Base-by-base conservation (phyloP, 805 yeast genomes). In the Metschnikowia santaceciliae region DNA sequence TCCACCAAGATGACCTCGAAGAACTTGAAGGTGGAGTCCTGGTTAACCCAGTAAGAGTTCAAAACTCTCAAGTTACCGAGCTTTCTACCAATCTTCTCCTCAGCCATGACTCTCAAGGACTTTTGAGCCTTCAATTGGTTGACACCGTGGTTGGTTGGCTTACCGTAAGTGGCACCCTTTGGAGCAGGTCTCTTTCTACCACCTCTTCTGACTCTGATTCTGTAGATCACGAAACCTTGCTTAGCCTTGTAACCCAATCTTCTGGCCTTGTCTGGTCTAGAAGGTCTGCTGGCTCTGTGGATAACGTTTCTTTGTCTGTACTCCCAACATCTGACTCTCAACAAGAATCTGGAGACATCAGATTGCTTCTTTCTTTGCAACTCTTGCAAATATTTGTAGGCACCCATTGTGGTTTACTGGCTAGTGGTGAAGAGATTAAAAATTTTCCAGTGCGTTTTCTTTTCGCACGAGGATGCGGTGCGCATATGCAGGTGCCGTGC, bases 91-190 rank as follows among this genome's bases (percentile, higher is more conserved):
- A 92, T 96, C 83, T 98, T 89, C 84, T 94, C 99, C 83, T 94
- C 99, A 71, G 99, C 99, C 70, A 97, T 91, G 68, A 96, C 83
- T 80, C 96, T 90, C 78, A 90, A 82, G 61, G 97, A 86, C 81
- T 92, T 90, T 84, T 94, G 99, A 96, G 90, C 91, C 83, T 94
- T 94, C 82, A 94, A 88, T 79, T 94, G 97, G 84, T 84, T 84
- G 67, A 94, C 94, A 89, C 99, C 99, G 83, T 90, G 96, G 96
- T 94, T 94, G 83, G 99, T 94, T 86, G 99, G 99, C 88, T 94
- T 94, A 89, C 99, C 99, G 86, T 94, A 92, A 76, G 98, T 94
- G 73, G 97, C 98, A 89, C 99, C 99, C 94, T 94, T 94, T 82
- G 95, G 90, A 71, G 87, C 97, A 70, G 97, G 97, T 83, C 96